phyloP scores from a whole-genome alignment of 768 basidiomycete genomes.

The Tricholoma hemisulphureum region DNA sequence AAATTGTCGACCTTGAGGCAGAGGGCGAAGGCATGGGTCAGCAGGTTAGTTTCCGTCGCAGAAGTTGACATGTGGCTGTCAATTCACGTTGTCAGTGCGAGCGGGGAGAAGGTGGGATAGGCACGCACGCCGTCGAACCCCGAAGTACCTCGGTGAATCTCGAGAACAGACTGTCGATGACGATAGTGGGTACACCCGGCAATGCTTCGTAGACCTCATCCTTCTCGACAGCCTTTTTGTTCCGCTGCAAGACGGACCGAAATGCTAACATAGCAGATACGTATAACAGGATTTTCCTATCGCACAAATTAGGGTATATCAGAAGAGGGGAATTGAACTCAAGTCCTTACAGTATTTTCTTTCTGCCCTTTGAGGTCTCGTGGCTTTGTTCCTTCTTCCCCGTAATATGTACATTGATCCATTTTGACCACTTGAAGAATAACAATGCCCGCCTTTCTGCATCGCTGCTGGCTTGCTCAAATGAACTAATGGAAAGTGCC shows the following conservation, averaged over 20 bases:
- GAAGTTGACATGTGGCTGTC: slow-evolving; percentile 58
- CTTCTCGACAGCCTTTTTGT: slow-evolving; percentile 44
- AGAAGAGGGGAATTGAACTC: not conserved
- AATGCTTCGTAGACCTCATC: slow-evolving; percentile 57
- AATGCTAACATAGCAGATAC: slow-evolving; percentile 82
- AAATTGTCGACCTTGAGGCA: slow-evolving; percentile 80
- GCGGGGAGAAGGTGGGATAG: not conserved
- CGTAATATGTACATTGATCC: slow-evolving; percentile 68
- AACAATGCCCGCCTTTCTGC: slow-evolving; percentile 55
- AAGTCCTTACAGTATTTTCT: slow-evolving; percentile 55
- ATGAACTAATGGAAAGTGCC: slow-evolving; percentile 53
- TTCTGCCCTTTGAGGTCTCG: slow-evolving; percentile 52
- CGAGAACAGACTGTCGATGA: slow-evolving; percentile 72
- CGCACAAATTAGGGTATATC: not conserved
- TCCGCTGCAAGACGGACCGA: slow-evolving; percentile 41
- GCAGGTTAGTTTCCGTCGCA: slow-evolving; percentile 64
- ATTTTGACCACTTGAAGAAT: slow-evolving; percentile 60
- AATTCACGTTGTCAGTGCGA: not conserved
- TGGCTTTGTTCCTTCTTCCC: slow-evolving; percentile 32
- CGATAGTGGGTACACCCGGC: slow-evolving; percentile 52
- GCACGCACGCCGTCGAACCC: slow-evolving; percentile 60
- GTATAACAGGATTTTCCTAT: slow-evolving; percentile 75
- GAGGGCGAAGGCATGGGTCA: slow-evolving; percentile 79
- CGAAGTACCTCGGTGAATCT: slow-evolving; percentile 79
- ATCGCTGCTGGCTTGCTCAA: slow-evolving; percentile 51